Percentiles rank a stretch among this genome's conserved stretches.
Conservation (phyloP, 805 yeast genomes). For the Ogataea parapolymorpha region DNA sequence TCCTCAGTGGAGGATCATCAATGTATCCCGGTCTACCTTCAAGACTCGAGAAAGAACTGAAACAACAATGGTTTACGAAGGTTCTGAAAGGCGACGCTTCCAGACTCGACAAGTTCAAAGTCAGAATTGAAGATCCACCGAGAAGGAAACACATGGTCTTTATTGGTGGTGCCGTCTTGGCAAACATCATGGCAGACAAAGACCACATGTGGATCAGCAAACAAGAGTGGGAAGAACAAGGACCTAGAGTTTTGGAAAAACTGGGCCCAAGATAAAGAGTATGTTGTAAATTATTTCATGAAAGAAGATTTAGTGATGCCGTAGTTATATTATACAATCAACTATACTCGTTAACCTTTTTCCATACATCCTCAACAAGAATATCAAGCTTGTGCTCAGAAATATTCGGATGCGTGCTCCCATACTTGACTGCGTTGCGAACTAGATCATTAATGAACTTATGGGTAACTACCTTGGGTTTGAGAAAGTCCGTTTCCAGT, state of each 20-base stretch:
- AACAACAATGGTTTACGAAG: conserved; percentile 90
- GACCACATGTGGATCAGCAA: conserved; percentile 97
- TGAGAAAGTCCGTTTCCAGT: conserved; percentile 59
- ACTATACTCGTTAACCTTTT: conserved; percentile 41
- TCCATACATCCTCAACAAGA: conserved; percentile 58
- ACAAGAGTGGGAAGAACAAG: conserved; percentile 98
- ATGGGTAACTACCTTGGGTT: conserved; percentile 70
- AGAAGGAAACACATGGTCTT: conserved; percentile 98
- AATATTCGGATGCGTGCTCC: conserved; percentile 40
- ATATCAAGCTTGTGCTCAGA: conserved; percentile 38
- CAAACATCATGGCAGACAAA: conserved; percentile 96
- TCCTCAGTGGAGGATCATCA: conserved; percentile 94
- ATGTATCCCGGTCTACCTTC: conserved; percentile 99
- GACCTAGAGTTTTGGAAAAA: conserved; percentile 78
- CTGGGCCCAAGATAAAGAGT: conserved; percentile 78
- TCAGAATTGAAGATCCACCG: conserved; percentile 97
- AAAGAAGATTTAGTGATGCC: background rate
- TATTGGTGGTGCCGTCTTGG: conserved; percentile 97
- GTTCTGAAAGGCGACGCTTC: conserved; percentile 85
- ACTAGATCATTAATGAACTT: conserved; percentile 66
- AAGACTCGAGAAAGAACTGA: conserved; percentile 90
- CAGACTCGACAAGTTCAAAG: conserved; percentile 87
- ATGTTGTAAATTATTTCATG: conserved; percentile 4
- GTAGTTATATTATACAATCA: conserved; percentile 11
- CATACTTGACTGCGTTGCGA: conserved; percentile 73